Evolutionary conservation across 2,329 filamentous ascomycete species (phyloP).

Genomic region (Pseudogymnoascus sp.): DNA sequence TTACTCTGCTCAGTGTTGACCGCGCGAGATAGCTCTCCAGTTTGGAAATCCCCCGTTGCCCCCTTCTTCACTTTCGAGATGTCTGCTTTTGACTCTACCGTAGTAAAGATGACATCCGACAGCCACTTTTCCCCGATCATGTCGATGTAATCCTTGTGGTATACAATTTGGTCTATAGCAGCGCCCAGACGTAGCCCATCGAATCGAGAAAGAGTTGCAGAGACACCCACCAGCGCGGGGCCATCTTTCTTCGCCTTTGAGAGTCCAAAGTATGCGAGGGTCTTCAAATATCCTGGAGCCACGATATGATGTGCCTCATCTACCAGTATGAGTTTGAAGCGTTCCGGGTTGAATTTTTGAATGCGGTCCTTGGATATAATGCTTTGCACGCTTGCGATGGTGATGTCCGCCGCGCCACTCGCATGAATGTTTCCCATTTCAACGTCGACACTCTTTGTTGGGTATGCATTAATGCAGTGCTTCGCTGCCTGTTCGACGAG

Average conservation of each 20-base stretch:
- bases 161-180: constrained; percentile 91
- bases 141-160: constrained; percentile 77
- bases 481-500: constrained; percentile 87
- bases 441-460: constrained; percentile 72
- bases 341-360: constrained; percentile 69
- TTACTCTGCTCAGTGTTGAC: constrained; percentile 81
- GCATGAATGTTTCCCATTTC: constrained; percentile 81
- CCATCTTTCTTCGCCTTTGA: constrained; percentile 40
- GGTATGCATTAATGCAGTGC: constrained; percentile 77
- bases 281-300: constrained; percentile 67
- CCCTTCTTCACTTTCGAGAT: constrained; percentile 61
- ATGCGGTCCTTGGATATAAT: constrained; percentile 70
- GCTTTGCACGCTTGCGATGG: constrained; percentile 82
- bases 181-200: constrained; percentile 76
- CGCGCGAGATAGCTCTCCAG: constrained; percentile 66
- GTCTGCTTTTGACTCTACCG: constrained; percentile 75
- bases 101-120: constrained; percentile 87
- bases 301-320: constrained; percentile 98
- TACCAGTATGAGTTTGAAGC: constrained; percentile 85
- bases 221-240: constrained; percentile 79
- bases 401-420: constrained; percentile 80
- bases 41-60: constrained; percentile 69
- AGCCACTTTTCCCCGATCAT: constrained; percentile 91
- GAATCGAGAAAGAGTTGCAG: constrained; percentile 69
- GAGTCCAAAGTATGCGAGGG: constrained; percentile 73